Percentiles rank a stretch among this genome's conserved stretches.
phyloP scores from a whole-genome alignment of 352 stramenopile species.

The Phytophthora ohioensis region DNA sequence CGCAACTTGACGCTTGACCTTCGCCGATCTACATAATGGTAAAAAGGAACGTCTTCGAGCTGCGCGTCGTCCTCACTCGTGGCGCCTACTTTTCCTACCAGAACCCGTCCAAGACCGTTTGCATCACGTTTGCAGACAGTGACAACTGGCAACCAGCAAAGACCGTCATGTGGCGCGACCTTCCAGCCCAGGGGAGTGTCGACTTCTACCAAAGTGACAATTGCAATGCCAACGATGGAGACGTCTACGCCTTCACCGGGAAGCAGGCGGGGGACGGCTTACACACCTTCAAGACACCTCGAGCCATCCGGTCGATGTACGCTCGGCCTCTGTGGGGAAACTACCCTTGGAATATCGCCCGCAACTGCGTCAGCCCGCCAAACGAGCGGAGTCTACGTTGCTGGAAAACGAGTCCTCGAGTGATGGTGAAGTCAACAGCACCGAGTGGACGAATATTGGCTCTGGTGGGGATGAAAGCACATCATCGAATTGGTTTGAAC shows the following conservation, averaged over 20 bases:
- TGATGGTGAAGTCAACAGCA: slow-evolving; percentile 6
- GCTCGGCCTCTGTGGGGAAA: slow-evolving; percentile 7
- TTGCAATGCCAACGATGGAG: slow-evolving; percentile 5
- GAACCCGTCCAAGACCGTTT: slow-evolving; percentile 7
- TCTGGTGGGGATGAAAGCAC: background rate
- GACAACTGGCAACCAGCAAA: slow-evolving; percentile 13
- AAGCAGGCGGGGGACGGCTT: background rate
- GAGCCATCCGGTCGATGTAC: slow-evolving; percentile 18
- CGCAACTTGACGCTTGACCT: background rate
- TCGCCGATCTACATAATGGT: background rate
- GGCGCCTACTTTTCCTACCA: slow-evolving; percentile 19
- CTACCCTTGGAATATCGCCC: slow-evolving; percentile 8
- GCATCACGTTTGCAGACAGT: slow-evolving; percentile 18
- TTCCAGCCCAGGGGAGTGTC: slow-evolving; percentile 17
- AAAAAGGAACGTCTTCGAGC: slow-evolving; percentile 14
- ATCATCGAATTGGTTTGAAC: slow-evolving; percentile 28
- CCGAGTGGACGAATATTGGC: background rate
- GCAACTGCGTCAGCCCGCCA: slow-evolving; percentile 7
- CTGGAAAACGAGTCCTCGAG: slow-evolving; percentile 2
- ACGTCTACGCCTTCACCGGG: slow-evolving; percentile 13
- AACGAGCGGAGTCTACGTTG: slow-evolving; percentile 1
- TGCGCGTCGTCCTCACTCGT: slow-evolving; percentile 12
- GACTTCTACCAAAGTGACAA: slow-evolving; percentile 15
- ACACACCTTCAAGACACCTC: slow-evolving; percentile 19
- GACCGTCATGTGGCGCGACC: slow-evolving; percentile 11